A percentile compares a stretch with the other conserved stretches of the same genome.
These are phyloP conservation scores for Cucurbita pepo DNA, from an alignment of 306 rosid genomes.

Conservation along the genomic window DNA sequence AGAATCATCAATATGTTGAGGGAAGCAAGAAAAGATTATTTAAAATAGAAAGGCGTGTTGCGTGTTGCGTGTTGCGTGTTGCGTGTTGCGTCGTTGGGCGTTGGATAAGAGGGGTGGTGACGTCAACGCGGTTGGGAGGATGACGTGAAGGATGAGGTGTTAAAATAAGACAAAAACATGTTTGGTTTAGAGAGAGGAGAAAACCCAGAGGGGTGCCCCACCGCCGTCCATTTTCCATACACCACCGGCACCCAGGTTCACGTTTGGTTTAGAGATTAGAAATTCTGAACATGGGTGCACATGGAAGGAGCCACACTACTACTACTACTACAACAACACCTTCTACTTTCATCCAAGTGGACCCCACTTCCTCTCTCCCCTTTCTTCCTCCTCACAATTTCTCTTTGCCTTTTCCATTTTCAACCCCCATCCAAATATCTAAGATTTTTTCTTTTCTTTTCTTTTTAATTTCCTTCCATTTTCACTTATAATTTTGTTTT, in stretches of 20 bases:
- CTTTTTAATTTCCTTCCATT: no score
- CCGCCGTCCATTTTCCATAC: neutral
- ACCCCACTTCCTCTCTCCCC: neutral
- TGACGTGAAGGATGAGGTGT: neutral
- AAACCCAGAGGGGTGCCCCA: neutral
- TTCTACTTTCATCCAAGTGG: neutral
- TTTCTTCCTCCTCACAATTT: no score
- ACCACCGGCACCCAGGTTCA: neutral
- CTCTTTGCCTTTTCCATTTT: no score
- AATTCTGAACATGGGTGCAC: neutral
- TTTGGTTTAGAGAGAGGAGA: neutral
- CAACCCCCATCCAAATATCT: no score
- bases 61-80: neutral
- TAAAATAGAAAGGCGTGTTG: no score
- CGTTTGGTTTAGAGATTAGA: neutral
- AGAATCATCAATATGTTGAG: no score
- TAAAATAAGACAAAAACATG: no score
- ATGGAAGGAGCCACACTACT: neutral
- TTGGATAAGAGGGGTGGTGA: neutral
- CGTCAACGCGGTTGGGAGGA: neutral
- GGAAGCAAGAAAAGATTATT: no score
- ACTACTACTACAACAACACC: no score
- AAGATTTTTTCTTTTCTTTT: no score
- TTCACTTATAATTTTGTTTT: no score
- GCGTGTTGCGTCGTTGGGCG: neutral